phyloP scores from a whole-genome alignment of 495 filamentous ascomycete genomes.

The Podospora tetraspora region DNA sequence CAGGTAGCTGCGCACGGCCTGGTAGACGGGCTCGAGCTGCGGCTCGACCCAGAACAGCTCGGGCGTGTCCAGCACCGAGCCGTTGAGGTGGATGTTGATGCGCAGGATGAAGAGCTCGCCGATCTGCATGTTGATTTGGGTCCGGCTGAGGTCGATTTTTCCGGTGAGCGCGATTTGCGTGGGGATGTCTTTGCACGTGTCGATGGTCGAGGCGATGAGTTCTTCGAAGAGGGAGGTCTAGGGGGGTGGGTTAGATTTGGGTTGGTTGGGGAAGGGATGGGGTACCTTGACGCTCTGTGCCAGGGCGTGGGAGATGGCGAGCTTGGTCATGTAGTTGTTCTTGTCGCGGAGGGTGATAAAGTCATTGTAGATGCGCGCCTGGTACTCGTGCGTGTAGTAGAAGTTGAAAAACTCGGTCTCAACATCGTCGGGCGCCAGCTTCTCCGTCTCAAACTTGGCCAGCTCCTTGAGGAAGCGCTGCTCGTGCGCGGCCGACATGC shows the following conservation, averaged over 20 bases:
- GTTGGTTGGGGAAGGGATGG: background rate
- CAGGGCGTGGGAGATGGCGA: constrained; percentile 91
- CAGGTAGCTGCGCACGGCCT: constrained; percentile 87
- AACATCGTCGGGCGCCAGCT: constrained; percentile 77
- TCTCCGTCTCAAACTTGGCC: constrained; percentile 90
- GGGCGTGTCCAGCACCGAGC: constrained; percentile 91
- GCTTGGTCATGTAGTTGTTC: constrained; percentile 93
- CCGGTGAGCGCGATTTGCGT: constrained; percentile 86
- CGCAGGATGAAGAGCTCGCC: constrained; percentile 94
- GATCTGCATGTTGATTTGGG: constrained; percentile 96
- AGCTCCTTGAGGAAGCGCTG: constrained; percentile 86
- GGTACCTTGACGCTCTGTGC: constrained; percentile 85
- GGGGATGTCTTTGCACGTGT: constrained; percentile 82
- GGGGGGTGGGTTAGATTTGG: no score
- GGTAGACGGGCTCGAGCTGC: constrained; percentile 90
- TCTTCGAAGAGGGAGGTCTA: constrained; percentile 97
- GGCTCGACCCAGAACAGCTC: constrained; percentile 99
- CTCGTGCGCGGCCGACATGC: constrained; percentile 83
- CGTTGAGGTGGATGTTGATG: constrained; percentile 97
- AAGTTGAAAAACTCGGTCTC: constrained; percentile 98
- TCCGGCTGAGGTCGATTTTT: constrained; percentile 74
- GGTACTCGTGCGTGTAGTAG: constrained; percentile 95
- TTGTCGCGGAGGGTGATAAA: constrained; percentile 93
- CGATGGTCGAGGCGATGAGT: constrained; percentile 86
- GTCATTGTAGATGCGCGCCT: constrained; percentile 97